These are phyloP conservation scores for Rhodotorula sp. DNA, from an alignment of 1,284 basidiomycete genomes.

Conservation along the genomic window DNA sequence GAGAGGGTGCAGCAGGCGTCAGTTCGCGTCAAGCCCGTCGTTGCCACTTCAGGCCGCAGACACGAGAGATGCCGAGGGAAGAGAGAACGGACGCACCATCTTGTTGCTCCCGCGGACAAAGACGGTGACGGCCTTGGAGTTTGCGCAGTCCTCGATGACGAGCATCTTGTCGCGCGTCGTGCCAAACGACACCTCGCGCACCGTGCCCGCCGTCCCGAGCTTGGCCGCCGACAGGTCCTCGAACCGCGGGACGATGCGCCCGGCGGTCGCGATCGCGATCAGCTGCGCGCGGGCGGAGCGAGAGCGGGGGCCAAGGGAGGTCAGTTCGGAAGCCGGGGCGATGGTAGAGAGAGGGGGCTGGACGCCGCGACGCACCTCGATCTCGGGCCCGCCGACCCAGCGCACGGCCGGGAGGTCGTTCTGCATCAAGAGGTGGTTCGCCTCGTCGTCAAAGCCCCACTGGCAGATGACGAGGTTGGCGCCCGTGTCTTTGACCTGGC, in stretches of 20 bases:
- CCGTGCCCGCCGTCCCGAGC: constrained; percentile 87
- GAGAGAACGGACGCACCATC: constrained; percentile 65
- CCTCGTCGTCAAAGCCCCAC: constrained; percentile 99
- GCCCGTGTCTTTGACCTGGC: constrained; percentile 93
- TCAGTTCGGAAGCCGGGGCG: background rate
- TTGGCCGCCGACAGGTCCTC: constrained; percentile 91
- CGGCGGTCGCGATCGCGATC: constrained; percentile 97
- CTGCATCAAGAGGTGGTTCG: constrained; percentile 96
- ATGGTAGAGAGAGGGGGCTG: background rate
- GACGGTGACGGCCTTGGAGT: constrained; percentile 92
- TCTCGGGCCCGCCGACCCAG: constrained; percentile 99
- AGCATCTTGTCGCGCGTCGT: constrained; percentile 99
- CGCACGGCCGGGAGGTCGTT: constrained; percentile 96
- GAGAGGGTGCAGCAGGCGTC: background rate
- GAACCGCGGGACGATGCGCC: constrained; percentile 95
- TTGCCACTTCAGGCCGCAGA: background rate
- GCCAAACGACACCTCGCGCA: constrained; percentile 91
- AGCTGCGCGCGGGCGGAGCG: constrained; percentile 57
- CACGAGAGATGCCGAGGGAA: background rate
- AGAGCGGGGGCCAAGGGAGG: background rate
- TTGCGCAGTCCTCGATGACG: constrained; percentile 97
- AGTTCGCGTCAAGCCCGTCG: too few species aligned
- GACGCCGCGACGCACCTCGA: constrained; percentile 66
- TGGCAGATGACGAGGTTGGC: constrained; percentile 99
- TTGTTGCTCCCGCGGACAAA: constrained; percentile 98